Conservation (phyloP, 2,329 filamentous ascomycete species). For the Helotiales sp. region DNA sequence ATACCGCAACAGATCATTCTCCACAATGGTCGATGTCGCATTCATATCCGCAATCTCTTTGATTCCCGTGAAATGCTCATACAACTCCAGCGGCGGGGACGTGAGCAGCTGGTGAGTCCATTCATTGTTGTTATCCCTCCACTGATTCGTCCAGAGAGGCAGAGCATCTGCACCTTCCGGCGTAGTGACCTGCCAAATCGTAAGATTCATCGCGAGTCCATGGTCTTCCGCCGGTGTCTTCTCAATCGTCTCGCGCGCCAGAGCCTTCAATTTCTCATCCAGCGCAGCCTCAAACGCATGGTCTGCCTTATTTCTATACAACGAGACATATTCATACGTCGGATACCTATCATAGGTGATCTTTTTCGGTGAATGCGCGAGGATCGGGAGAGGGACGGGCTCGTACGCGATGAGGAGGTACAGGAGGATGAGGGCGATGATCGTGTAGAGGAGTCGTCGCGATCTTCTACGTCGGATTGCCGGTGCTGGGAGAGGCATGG, state of each 20-base stretch:
- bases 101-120: constrained; percentile 29
- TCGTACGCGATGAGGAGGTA: constrained; percentile 20
- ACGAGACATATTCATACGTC: constrained; percentile 31
- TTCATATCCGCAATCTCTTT: constrained; percentile 24
- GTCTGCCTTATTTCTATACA: constrained; percentile 29
- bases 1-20: constrained; percentile 29
- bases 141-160: constrained; percentile 28
- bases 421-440: constrained; percentile 11
- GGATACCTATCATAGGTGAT: constrained; percentile 11
- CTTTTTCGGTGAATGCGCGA: background rate
- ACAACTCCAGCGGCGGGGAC: constrained; percentile 16
- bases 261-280: constrained; percentile 22
- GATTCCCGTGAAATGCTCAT: constrained; percentile 22
- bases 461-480: background rate
- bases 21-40: constrained; percentile 14
- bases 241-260: constrained; percentile 22
- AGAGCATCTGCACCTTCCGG: constrained; percentile 8
- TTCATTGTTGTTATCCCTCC: constrained; percentile 26
- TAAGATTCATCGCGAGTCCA: constrained; percentile 18
- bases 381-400: constrained; percentile 7
- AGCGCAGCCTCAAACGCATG: constrained; percentile 24
- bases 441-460: background rate
- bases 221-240: constrained; percentile 9
- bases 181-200: constrained; percentile 34
- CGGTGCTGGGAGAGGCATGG: background rate